phyloP scores from a whole-genome alignment of 2,329 filamentous ascomycete genomes.

The Talaromyces pinophilus region DNA sequence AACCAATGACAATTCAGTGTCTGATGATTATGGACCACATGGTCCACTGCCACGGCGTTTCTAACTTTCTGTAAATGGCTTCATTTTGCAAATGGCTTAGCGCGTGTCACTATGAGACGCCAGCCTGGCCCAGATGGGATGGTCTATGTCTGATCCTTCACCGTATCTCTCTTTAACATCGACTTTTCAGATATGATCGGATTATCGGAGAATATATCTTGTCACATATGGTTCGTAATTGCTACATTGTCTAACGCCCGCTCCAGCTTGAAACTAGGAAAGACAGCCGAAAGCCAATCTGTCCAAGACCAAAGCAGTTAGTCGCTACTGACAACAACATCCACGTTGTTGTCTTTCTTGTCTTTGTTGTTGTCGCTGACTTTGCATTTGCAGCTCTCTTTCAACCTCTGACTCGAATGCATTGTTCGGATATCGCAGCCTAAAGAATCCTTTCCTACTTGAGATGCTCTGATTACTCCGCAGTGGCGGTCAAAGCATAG shows the following conservation, averaged over 20 bases:
- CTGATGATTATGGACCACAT: not conserved
- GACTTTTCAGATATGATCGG: not conserved
- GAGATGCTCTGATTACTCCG: not conserved
- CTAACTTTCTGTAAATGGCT: no score
- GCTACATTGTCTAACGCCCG: not conserved
- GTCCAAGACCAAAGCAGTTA: not conserved
- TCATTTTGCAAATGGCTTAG: not conserved
- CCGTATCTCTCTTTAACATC: not conserved
- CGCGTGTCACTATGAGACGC: not conserved
- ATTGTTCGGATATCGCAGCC: not conserved
- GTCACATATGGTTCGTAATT: not conserved
- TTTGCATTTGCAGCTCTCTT: not conserved
- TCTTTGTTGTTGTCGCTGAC: not conserved
- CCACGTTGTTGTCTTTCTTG: not conserved
- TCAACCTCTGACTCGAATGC: not conserved
- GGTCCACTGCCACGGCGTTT: not conserved
- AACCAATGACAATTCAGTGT: not conserved
- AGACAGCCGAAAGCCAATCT: not conserved
- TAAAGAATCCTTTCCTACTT: not conserved
- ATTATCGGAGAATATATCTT: not conserved
- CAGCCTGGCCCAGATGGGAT: not conserved
- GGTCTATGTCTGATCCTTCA: slow-evolving; percentile 8
- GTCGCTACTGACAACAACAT: not conserved
- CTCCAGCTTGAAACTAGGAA: not conserved
- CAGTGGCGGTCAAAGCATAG: not conserved